Base-by-base conservation (phyloP, 495 filamentous ascomycete species). In the Letharia lupina region DNA sequence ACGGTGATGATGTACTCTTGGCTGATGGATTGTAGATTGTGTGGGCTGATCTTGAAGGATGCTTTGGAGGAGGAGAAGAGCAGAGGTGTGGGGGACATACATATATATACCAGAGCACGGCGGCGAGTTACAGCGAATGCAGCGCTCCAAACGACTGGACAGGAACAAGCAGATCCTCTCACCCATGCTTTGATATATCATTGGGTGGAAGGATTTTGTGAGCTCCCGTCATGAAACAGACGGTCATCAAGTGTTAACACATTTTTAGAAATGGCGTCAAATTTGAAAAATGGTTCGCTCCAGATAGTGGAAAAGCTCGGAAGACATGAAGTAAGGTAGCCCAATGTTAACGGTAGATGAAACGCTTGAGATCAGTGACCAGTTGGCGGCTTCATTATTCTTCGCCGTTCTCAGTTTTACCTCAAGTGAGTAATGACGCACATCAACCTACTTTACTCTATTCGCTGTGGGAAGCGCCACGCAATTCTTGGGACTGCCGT, bases 41-140 rank as follows among this genome's bases (percentile, higher is more conserved):
- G 16, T 20, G 33, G 13, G 20, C 20, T 37, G 54, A 37, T 57
- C 6, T 20, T 20, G 54, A 23, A 3, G 18, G 20, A n/a, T 57
- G 54, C 2, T 57, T 57, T 57, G 54, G 33, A 57, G 33, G 6
- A 37, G 16, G 15, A 35, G 33, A 37, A 37, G 54, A 37, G 52
- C 15, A 57, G 54, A 57, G 6, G 15, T 20, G 54, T 15, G 37
- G 54, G 16, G n/a, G 15, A 57, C 15, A 57, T 10, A 57, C 6
- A 37, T 37, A 57, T 57, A 57, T 37, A 57, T 57, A 37, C 33
- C 52, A 35, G 18, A 56, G 31, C 31, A 57, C 31, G 54, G 54
- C 54, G 54, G 15, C 12, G 16, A 57, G 16, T 16, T 2, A 15
- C 8, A 57, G 16, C 31, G 39, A 16, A 57, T 8, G 54, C 54